Evolutionary conservation across 306 rosid genomes (phyloP).

Genomic region (Quercus variabilis): DNA sequence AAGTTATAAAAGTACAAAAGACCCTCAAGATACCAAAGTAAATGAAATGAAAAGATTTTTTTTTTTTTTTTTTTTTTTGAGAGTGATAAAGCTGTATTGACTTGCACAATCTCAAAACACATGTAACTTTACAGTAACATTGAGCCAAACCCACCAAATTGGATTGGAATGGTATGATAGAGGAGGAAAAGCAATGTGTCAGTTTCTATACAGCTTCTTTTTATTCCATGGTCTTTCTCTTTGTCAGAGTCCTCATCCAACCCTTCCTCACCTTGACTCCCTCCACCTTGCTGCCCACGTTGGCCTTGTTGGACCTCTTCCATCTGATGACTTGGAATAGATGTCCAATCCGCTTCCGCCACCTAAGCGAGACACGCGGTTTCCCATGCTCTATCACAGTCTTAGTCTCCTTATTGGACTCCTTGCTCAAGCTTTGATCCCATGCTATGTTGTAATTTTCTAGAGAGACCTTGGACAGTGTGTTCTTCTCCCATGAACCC

Average conservation of each 20-base stretch:
- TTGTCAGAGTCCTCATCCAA: conserved; percentile 86
- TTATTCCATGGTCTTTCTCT: conserved; percentile 67
- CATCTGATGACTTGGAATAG: conserved; percentile 79
- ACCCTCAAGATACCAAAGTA: conserved; percentile 24
- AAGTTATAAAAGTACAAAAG: background rate
- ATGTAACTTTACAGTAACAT: conserved; percentile 50
- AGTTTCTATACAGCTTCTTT: conserved; percentile 38
- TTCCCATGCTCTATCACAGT: conserved; percentile 85
- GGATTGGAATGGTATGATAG: conserved; percentile 21
- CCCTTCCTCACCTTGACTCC: conserved; percentile 79
- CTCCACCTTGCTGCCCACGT: conserved; percentile 65
- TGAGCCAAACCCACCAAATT: conserved; percentile 29
- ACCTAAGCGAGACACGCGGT: conserved; percentile 67
- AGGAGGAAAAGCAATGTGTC: conserved; percentile 13
- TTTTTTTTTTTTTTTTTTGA: conserved; percentile 2
- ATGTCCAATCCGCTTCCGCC: conserved; percentile 92
- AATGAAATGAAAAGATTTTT: conserved; percentile 35
- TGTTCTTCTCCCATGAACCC: conserved; percentile 89
- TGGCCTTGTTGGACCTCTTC: conserved; percentile 65
- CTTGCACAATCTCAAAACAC: conserved; percentile 38
- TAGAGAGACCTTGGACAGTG: conserved; percentile 57
- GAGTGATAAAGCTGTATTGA: conserved; percentile 53
- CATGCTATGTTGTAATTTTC: conserved; percentile 60
- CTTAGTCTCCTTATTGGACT: conserved; percentile 41
- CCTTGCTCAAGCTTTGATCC: conserved; percentile 44